A percentile compares a stretch with the other conserved stretches of the same genome.
These are phyloP conservation scores for Physcomitrellopsis africana DNA, from an alignment of 225 moss, liverwort and hornwort species.

Conservation along the genomic window DNA sequence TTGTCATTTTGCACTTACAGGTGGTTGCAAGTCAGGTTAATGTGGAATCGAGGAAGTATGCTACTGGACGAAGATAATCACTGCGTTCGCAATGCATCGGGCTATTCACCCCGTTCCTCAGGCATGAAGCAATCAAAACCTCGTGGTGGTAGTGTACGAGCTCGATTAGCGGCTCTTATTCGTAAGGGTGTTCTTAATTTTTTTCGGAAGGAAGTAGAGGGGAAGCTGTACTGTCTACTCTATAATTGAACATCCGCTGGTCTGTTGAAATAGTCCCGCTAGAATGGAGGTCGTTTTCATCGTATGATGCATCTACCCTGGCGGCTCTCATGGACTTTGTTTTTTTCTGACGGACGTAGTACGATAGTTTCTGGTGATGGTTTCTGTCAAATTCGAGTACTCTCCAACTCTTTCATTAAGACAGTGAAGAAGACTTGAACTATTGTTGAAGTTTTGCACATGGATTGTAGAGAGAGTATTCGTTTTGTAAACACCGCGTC, in stretches of 20 bases:
- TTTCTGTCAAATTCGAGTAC: background rate
- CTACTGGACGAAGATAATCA: conserved; percentile 81
- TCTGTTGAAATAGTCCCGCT: background rate
- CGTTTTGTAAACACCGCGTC: background rate
- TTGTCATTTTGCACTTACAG: conserved; percentile 27
- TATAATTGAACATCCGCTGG: conserved; percentile 13
- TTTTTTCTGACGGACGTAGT: background rate
- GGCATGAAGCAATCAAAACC: conserved; percentile 28
- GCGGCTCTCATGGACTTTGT: background rate
- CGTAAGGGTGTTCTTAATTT: background rate
- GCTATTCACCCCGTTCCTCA: conserved; percentile 71
- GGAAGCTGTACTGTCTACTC: conserved; percentile 3
- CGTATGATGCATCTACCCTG: background rate
- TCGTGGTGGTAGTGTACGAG: conserved; percentile 1
- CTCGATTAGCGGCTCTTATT: background rate
- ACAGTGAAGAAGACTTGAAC: background rate
- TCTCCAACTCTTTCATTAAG: background rate
- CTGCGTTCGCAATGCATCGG: conserved; percentile 90
- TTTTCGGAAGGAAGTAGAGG: conserved; percentile 1
- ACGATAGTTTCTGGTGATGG: background rate
- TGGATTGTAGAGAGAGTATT: conserved; percentile 5
- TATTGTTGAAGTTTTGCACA: background rate
- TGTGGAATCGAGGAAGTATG: conserved; percentile 62
- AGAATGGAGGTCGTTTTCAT: background rate
- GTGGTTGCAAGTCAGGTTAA: conserved; percentile 26